A percentile compares a stretch with the other conserved stretches of the same genome.
Evolutionary conservation across 768 basidiomycete genomes (phyloP).

Genomic region (Mycena polygramma): DNA sequence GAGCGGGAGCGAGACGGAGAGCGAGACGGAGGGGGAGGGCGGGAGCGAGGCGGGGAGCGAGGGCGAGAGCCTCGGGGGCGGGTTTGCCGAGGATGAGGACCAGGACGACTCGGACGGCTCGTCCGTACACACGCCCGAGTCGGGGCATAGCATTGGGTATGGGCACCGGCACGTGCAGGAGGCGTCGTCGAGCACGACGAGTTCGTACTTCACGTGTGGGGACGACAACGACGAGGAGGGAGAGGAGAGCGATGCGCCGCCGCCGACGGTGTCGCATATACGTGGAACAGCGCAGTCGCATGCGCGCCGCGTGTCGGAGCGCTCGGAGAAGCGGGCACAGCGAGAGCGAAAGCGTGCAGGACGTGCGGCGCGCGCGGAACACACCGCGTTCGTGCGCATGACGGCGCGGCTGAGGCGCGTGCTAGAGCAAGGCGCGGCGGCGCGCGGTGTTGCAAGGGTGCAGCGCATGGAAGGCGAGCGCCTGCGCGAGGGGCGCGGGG

Average conservation of each 20-base stretch:
- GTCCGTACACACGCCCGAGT: constrained; percentile 39
- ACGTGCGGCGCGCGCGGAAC: constrained; percentile 27
- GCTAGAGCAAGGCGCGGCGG: constrained; percentile 20
- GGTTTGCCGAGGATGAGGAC: neutral
- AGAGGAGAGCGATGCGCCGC: neutral
- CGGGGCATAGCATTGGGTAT: constrained; percentile 30
- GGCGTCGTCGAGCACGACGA: constrained; percentile 25
- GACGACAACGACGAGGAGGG: constrained; percentile 10
- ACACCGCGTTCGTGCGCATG: constrained; percentile 35
- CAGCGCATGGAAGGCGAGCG: constrained; percentile 32
- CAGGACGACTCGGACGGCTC: constrained; percentile 33
- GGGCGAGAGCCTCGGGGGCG: neutral
- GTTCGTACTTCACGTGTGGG: constrained; percentile 36
- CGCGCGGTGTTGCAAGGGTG: constrained; percentile 9
- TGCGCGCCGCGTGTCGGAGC: neutral
- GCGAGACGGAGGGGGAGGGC: constrained; percentile 1
- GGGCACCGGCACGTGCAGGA: constrained; percentile 22
- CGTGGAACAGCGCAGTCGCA: constrained; percentile 18
- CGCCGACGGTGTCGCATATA: constrained; percentile 23
- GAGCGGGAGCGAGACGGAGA: constrained; percentile 19
- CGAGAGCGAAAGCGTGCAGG: constrained; percentile 25
- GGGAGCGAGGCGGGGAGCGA: neutral
- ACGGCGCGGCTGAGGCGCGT: constrained; percentile 28
- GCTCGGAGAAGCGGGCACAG: constrained; percentile 7
- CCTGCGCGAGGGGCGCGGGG: constrained; percentile 28